Conservation (phyloP, 139 green algal species). For the Chlorella sorokiniana region DNA sequence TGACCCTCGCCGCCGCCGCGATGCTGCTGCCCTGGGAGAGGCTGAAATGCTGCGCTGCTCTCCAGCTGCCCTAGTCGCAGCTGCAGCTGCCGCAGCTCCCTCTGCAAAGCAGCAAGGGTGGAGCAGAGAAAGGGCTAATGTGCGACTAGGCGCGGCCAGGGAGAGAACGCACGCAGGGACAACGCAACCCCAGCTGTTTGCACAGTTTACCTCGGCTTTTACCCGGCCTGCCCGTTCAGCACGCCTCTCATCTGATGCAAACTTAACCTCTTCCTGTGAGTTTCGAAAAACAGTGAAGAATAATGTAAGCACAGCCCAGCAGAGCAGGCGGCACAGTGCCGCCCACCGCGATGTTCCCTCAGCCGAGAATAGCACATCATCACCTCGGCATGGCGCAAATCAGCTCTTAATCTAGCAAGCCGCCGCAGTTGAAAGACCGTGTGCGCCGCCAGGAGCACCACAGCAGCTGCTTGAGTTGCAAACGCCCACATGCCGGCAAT, state of each 20-base stretch:
- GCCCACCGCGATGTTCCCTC: neutral
- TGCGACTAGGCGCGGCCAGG: neutral
- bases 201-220: constrained; percentile 30
- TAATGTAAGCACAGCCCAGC: neutral
- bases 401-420: neutral
- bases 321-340: neutral
- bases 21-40: neutral
- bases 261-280: constrained; percentile 20
- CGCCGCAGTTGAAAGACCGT: neutral
- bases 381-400: neutral
- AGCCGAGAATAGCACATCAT: no score
- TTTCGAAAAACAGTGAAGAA: neutral
- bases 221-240: constrained; percentile 35
- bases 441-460: neutral
- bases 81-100: constrained; percentile 36
- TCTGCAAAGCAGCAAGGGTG: neutral
- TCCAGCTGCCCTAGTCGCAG: constrained; percentile 21
- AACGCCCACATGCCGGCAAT: no score
- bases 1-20: neutral
- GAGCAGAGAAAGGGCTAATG: neutral
- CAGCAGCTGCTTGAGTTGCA: neutral
- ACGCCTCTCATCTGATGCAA: constrained; percentile 31
- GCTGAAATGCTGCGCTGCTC: neutral
- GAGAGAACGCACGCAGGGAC: neutral
- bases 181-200: neutral